A percentile compares a stretch with the other conserved stretches of the same genome.
These are phyloP conservation scores for Thalassiosira hispida DNA, from an alignment of 352 stramenopile genomes.

Conservation along the genomic window DNA sequence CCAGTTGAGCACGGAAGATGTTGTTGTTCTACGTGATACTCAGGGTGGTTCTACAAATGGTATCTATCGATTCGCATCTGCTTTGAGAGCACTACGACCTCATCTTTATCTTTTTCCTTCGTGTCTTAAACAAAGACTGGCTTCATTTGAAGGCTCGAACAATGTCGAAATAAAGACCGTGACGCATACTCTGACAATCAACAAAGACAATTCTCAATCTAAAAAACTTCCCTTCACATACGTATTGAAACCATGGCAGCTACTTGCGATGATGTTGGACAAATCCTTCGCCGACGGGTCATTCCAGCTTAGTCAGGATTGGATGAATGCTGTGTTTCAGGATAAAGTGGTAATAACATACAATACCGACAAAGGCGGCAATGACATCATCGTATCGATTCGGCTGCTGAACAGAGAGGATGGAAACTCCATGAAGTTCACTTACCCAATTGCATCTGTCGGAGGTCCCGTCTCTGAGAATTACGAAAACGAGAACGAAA, in stretches of 20 bases:
- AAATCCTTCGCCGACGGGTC: not conserved
- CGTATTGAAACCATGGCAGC: not conserved
- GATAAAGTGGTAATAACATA: constrained; percentile 10
- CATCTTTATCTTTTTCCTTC: not conserved
- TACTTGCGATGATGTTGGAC: not conserved
- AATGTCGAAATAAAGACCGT: not conserved
- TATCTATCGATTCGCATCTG: constrained; percentile 6
- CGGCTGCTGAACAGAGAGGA: constrained; percentile 4
- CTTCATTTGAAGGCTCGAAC: not conserved
- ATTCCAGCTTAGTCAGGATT: constrained; percentile 2
- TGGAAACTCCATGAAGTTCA: constrained; percentile 26
- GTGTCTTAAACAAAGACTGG: not conserved
- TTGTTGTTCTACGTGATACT: not conserved
- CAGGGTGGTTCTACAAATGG: not conserved
- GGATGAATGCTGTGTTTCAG: not conserved
- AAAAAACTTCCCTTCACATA: not conserved
- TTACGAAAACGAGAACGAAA: constrained; percentile 9
- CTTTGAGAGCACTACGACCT: not conserved
- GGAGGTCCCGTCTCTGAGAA: constrained; percentile 24
- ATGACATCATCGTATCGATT: constrained; percentile 11
- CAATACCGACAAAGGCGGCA: constrained; percentile 13
- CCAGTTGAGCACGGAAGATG: too few relatives aligned
- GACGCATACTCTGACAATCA: not conserved
- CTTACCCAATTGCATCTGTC: constrained; percentile 1
- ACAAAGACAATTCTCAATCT: not conserved